These are phyloP conservation scores for Termitomyces eurrhizus DNA, from an alignment of 768 basidiomycete species.

Conservation along the genomic window DNA sequence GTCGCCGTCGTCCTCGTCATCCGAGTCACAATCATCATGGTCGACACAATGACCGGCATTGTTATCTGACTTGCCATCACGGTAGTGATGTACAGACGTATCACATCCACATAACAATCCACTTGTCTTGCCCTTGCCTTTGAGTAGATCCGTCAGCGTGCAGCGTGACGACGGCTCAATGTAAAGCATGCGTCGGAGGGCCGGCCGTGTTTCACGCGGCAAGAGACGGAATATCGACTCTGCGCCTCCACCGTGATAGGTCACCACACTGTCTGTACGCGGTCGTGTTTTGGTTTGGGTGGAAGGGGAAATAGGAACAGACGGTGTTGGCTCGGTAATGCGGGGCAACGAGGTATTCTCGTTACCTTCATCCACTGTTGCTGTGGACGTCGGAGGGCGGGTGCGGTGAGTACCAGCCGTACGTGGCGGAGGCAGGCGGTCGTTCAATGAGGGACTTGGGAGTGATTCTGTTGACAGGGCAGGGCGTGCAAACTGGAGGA, in stretches of 20 bases:
- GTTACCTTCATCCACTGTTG: slow-evolving; percentile 9
- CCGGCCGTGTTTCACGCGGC: slow-evolving; percentile 87
- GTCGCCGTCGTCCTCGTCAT: slow-evolving; percentile 79
- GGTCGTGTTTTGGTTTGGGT: slow-evolving; percentile 15
- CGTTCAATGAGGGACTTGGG: slow-evolving; percentile 26
- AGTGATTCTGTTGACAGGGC: slow-evolving; percentile 73
- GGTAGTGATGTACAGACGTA: slow-evolving; percentile 15
- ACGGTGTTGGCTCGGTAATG: slow-evolving; percentile 9
- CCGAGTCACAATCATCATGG: slow-evolving; percentile 60
- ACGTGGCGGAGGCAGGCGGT: slow-evolving; percentile 35
- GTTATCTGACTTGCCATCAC: slow-evolving; percentile 3
- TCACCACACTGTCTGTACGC: slow-evolving; percentile 52
- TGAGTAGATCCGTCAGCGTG: slow-evolving; percentile 87
- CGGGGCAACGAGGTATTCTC: slow-evolving; percentile 14
- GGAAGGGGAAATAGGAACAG: slow-evolving; percentile 1
- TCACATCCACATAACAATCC: slow-evolving; percentile 81
- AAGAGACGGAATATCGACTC: slow-evolving; percentile 96
- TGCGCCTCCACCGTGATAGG: slow-evolving; percentile 70
- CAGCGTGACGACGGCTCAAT: slow-evolving; percentile 87
- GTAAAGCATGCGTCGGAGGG: slow-evolving; percentile 90
- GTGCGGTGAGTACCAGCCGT: slow-evolving; percentile 6
- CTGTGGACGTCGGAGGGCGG: slow-evolving; percentile 14
- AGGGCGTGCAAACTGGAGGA: slow-evolving; percentile 72
- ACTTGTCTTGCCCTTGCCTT: slow-evolving; percentile 71
- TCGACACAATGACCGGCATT: slow-evolving; percentile 48